Base-by-base conservation (phyloP, 2,329 filamentous ascomycete genomes). In the Dryadomyces quercus-mongolicae region DNA sequence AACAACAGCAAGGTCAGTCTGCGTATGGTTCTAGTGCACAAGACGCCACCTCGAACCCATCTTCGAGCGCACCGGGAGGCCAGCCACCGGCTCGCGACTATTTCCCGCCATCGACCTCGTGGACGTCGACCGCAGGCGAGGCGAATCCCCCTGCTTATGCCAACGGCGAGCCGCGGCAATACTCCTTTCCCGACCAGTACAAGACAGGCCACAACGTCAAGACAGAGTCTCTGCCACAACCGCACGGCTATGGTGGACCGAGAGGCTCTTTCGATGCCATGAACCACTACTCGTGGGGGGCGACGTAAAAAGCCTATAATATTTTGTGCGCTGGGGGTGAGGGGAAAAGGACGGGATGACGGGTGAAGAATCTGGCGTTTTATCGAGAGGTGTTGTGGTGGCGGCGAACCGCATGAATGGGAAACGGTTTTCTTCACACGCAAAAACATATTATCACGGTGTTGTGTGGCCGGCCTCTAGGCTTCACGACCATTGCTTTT, bases 251-350 rank as follows among this genome's bases (percentile, higher is more conserved):
- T 55, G 68, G 62, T 25, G 65, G 66, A 13, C 60, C 67, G 34
- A 65, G 71, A 48, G 70, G 69, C 18, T 75, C 75, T 15, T 76
- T 75, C 55, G 72, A 74, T 54, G 68, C 67, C 50, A 69, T 79
- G 65, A 74, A 72, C 62, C 74, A 80, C 62, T 81, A 81, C 63
- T 78, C 76, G 36, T 81, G 78, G 78, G 78, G 73, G 59, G 68
- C 72, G 52, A 76, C 73, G 7, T 61, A 45, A 51, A 51, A 22
- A 6, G 18, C 2, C 25, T 31, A 8, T 31, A 31, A 31, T 31
- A 8, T 31, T 5, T 31, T 31, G 25, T 31, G 12, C 18, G 5
- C 6, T 3, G 9, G 36, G 13, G 21, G 6, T 5, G 20, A 40
- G 16, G 25, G 21, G 6, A n/a, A n/a, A 22, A 31, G 25, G 25